phyloP scores from a whole-genome alignment of 257 asterid species.

The Solanum pinnatisectum region DNA sequence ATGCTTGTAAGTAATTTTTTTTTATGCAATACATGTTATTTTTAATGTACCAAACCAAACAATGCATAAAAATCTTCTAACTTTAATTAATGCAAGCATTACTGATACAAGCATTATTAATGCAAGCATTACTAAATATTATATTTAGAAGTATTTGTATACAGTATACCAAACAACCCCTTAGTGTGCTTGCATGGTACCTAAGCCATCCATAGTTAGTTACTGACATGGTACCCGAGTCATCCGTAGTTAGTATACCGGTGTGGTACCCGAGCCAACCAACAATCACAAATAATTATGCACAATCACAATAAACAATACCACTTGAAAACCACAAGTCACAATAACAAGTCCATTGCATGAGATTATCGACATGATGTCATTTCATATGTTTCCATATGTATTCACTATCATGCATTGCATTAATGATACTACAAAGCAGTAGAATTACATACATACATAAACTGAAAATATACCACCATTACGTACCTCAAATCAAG shows the following conservation, averaged over 20 bases:
- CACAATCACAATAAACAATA: not conserved
- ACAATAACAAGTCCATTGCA: not conserved
- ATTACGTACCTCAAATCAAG: not conserved
- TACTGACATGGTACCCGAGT: too few species aligned
- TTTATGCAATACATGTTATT: too few species aligned
- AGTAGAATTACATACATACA: not conserved
- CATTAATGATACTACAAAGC: not conserved
- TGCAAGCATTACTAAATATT: too few species aligned
- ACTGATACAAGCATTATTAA: too few species aligned
- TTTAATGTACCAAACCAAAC: too few species aligned
- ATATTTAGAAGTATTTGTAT: too few species aligned
- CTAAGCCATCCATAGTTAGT: too few species aligned
- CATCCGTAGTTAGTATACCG: too few species aligned
- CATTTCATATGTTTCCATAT: not conserved
- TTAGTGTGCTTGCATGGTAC: too few species aligned
- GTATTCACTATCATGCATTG: not conserved
- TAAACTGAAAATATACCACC: not conserved
- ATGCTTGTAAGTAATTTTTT: too few species aligned
- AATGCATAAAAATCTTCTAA: too few species aligned
- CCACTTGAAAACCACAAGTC: not conserved
- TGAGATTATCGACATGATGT: not conserved
- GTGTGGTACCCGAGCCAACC: not conserved
- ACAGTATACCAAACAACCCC: too few species aligned
- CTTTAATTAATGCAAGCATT: not conserved
- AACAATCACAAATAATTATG: not conserved